A percentile compares a stretch with the other conserved stretches of the same genome.
Evolutionary conservation across 768 basidiomycete species (phyloP).

Genomic region (Crucibulum laeve): DNA sequence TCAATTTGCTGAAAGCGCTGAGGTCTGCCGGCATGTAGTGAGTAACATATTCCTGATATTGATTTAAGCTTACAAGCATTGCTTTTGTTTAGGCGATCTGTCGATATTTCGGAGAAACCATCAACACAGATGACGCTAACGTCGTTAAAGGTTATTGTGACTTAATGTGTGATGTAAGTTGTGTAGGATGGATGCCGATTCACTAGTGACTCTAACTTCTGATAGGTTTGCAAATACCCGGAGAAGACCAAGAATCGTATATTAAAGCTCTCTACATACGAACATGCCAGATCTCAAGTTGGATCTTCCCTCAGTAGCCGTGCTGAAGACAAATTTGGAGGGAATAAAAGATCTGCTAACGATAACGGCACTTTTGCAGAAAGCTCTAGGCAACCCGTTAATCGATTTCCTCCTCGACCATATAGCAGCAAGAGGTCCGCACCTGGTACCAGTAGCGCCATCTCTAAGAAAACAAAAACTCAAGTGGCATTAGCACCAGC

Average conservation of each 20-base stretch:
- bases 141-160: conserved; percentile 53
- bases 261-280: conserved; percentile 40
- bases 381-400: not conserved
- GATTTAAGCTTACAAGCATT: not conserved
- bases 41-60: not conserved
- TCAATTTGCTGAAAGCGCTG: conserved; percentile 53
- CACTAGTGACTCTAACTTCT: not conserved
- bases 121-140: conserved; percentile 43
- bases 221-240: conserved; percentile 75
- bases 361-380: not conserved
- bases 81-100: conserved; percentile 54
- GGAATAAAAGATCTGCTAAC: not conserved
- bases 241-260: conserved; percentile 54
- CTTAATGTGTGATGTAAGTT: conserved; percentile 76
- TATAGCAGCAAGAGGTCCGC: not conserved
- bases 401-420: not conserved
- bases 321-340: not conserved
- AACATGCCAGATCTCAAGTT: conserved; percentile 15
- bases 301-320: no score
- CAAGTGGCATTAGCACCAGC: conserved; percentile 18
- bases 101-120: conserved; percentile 73
- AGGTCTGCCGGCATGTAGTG: conserved; percentile 70
- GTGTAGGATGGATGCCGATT: not conserved
- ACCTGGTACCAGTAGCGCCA: conserved; percentile 6
- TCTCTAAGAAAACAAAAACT: conserved; percentile 27